Evolutionary conservation across 495 filamentous ascomycete genomes (phyloP).

Genomic region (Margaritispora aquatica): DNA sequence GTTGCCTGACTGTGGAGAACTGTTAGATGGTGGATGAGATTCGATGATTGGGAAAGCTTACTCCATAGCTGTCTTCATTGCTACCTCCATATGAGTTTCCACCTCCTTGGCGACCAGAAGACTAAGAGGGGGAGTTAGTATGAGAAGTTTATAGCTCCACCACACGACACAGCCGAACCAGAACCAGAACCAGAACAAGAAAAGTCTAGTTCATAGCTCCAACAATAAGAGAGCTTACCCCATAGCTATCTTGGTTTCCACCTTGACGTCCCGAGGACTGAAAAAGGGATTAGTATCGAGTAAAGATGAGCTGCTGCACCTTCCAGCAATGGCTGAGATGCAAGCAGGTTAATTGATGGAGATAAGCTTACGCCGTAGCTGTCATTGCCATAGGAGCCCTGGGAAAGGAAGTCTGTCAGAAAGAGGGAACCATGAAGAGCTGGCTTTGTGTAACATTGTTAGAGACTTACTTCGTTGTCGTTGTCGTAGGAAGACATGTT

Average conservation of each 20-base stretch:
- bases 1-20: background rate
- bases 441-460: constrained; percentile 9
- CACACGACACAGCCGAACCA: constrained; percentile 6
- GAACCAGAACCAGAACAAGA: too few relatives aligned
- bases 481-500: constrained; percentile 28
- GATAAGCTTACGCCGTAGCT: constrained; percentile 19
- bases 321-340: constrained; percentile 11
- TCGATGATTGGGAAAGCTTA: too few relatives aligned
- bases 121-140: constrained; percentile 1
- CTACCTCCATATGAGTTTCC: constrained; percentile 3
- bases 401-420: constrained; percentile 13
- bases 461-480: constrained; percentile 18
- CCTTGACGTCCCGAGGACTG: constrained; percentile 12
- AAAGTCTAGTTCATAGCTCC: background rate
- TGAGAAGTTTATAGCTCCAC: background rate
- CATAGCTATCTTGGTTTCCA: constrained; percentile 4
- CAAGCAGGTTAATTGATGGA: background rate
- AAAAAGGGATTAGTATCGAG: constrained; percentile 1
- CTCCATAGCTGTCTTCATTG: constrained; percentile 9
- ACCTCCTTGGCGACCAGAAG: constrained; percentile 1
- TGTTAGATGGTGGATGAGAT: background rate
- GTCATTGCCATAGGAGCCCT: constrained; percentile 15
- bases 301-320: background rate
- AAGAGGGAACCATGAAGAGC: constrained; percentile 17
- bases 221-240: background rate